phyloP scores from a whole-genome alignment of 192 early-diverging fungal genomes.

The Rhizophagus clarus region DNA sequence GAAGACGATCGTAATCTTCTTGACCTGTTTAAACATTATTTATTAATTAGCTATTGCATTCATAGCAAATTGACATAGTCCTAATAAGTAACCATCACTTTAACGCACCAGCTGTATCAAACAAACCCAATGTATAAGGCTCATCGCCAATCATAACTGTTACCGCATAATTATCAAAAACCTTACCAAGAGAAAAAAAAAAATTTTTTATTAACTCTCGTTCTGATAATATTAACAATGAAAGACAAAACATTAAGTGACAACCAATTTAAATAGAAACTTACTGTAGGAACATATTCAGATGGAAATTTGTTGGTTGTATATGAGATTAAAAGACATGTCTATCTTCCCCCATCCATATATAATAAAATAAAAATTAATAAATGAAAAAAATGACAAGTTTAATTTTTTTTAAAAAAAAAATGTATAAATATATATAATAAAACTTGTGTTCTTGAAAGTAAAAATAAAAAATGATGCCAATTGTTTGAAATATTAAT shows the following conservation, averaged over 20 bases:
- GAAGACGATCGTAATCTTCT: slow-evolving; percentile 94
- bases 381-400: background rate
- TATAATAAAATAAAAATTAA: background rate
- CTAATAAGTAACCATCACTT: background rate
- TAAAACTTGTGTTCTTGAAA: no score
- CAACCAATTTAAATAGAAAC: slow-evolving; percentile 30
- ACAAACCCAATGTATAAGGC: slow-evolving; percentile 92
- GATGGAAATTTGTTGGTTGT: slow-evolving; percentile 96
- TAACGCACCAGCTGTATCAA: slow-evolving; percentile 84
- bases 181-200: slow-evolving; percentile 40
- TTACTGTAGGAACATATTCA: slow-evolving; percentile 95
- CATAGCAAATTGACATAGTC: background rate
- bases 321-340: slow-evolving; percentile 93
- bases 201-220: background rate
- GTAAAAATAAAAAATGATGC: no score
- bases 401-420: background rate
- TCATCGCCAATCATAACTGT: slow-evolving; percentile 99
- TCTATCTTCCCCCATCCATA: slow-evolving; percentile 49
- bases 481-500: no score
- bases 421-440: no score
- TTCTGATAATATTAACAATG: background rate
- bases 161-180: slow-evolving; percentile 99
- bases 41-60: background rate
- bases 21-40: slow-evolving; percentile 60
- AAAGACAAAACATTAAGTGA: slow-evolving; percentile 5